These are phyloP conservation scores for Phaeotremella skinneri DNA, from an alignment of 768 basidiomycete species.

Conservation along the genomic window DNA sequence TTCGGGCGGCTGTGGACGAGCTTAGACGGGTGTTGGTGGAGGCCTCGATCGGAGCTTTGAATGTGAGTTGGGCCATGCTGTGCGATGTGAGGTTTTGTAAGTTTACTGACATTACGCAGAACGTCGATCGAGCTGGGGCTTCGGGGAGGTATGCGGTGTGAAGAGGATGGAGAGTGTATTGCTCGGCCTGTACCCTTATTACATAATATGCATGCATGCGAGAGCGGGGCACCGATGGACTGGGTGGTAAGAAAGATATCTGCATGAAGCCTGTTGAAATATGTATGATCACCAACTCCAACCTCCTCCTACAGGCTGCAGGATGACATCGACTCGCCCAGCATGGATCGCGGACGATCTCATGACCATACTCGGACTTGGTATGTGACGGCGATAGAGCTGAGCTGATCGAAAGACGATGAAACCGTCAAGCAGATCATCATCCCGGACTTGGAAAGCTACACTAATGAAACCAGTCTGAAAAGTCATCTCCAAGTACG, in stretches of 20 bases:
- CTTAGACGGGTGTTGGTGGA: constrained; percentile 49
- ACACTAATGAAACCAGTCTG: constrained; percentile 31
- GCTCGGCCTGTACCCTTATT: background rate
- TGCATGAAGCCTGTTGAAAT: too few species aligned
- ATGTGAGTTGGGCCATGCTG: constrained; percentile 25
- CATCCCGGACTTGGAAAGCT: constrained; percentile 42
- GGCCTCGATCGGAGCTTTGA: constrained; percentile 45
- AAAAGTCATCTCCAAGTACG: constrained; percentile 43
- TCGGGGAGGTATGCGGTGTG: constrained; percentile 22
- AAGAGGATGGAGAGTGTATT: background rate
- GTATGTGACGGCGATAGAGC: constrained; percentile 8
- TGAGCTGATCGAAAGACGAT: constrained; percentile 24
- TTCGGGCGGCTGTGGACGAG: constrained; percentile 49
- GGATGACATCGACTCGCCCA: constrained; percentile 16
- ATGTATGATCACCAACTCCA: too few species aligned
- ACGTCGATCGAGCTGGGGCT: constrained; percentile 20
- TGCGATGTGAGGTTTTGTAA: background rate
- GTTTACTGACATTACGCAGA: constrained; percentile 7
- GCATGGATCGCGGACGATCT: constrained; percentile 36
- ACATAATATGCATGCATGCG: background rate
- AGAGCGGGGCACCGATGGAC: background rate
- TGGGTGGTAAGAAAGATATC: too few species aligned
- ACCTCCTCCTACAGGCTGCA: background rate
- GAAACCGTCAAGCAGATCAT: constrained; percentile 41
- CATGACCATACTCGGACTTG: constrained; percentile 25